Evolutionary conservation across 2,329 filamentous ascomycete species (phyloP), one percentile per base, ranked within the genome.

Genomic region (Alternaria metachromatica): DNA sequence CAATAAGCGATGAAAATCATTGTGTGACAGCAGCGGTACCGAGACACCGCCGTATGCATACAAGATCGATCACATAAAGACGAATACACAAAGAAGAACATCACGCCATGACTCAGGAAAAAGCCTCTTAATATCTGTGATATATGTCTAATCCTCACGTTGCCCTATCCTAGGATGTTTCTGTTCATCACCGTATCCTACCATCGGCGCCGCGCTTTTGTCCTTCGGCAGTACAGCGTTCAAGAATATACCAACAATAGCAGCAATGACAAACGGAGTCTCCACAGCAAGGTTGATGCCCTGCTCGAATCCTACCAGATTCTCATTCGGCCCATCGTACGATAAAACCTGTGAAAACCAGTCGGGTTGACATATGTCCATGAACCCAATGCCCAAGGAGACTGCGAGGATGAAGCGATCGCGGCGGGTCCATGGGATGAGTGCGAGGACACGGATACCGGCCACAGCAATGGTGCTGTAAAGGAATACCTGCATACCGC

Each of bases 231-330:
- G 65, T 15, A 82, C 72, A n/a, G 79, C 63, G 64, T 84, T 84
- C 65, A 84, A 65, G 43, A 83, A 80, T 0, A 83, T 66, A 10
- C 72, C 71, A 8, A 75, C 69, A 41, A 76, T 68, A 30, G 66
- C 81, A 5, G 82, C 81, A 54, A 84, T 75, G 59, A 82, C 81
- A 61, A 82, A 82, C 0, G 78, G 81, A 9, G 80, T 82, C 69
- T 82, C 76, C 6, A 82, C 78, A 43, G 80, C 79, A 26, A 82
- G 60, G 63, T 81, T 82, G 45, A 81, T 63, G 0, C 80, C 80
- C 60, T 82, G 81, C 62, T 81, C 77, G 63, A 82, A 82, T 7
- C 79, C 82, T 5, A 76, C 69, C 33, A 82, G 70, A 46, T 76
- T 76, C 28, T 76, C 70, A 67, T 81, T 82, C 3, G 68, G 51